Conservation (phyloP, 208 protist genomes). For the Herpetomonas muscarum region DNA sequence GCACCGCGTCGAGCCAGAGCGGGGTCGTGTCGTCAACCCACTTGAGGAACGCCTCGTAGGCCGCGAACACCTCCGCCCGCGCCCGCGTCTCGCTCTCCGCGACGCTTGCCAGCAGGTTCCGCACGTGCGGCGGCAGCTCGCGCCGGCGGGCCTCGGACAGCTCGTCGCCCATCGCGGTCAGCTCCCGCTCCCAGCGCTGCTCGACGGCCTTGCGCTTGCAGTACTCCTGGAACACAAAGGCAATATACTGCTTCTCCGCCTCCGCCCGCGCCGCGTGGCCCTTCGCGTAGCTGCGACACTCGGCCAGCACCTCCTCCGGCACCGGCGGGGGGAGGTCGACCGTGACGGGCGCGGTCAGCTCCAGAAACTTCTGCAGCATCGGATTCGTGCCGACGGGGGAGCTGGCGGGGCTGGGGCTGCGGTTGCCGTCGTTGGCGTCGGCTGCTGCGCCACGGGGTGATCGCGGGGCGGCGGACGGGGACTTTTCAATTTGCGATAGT, state of each 20-base stretch:
- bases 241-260: slow-evolving; percentile 43
- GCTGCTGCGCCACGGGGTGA: background rate
- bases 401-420: slow-evolving; percentile 14
- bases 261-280: slow-evolving; percentile 12
- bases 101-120: slow-evolving; percentile 22
- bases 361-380: slow-evolving; percentile 13
- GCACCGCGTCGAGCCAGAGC: slow-evolving; percentile 53
- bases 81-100: slow-evolving; percentile 17
- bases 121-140: slow-evolving; percentile 41
- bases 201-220: slow-evolving; percentile 61
- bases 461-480: background rate
- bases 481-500: slow-evolving; percentile 15
- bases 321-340: slow-evolving; percentile 18
- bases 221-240: slow-evolving; percentile 77
- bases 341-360: slow-evolving; percentile 24
- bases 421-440: background rate
- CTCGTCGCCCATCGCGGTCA: slow-evolving; percentile 13
- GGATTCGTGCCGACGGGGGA: slow-evolving; percentile 13
- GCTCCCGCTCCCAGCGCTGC: slow-evolving; percentile 21
- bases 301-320: slow-evolving; percentile 7
- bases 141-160: slow-evolving; percentile 23
- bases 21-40: slow-evolving; percentile 56
- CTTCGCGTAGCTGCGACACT: slow-evolving; percentile 10
- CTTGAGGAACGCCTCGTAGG: slow-evolving; percentile 49
- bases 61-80: slow-evolving; percentile 20